Conservation (phyloP, 805 yeast species). For the Wickerhamomyces chambardii region DNA sequence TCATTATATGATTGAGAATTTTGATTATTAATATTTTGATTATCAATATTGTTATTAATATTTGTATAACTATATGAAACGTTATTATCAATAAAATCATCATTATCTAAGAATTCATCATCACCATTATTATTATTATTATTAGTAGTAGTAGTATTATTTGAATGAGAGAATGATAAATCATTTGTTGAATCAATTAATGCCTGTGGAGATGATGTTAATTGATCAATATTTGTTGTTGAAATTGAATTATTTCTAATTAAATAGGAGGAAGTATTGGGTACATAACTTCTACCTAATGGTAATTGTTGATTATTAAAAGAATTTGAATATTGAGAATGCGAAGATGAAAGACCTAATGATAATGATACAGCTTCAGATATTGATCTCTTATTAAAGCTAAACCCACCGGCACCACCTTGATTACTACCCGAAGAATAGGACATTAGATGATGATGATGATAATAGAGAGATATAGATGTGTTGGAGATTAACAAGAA, state of each 20-base stretch:
- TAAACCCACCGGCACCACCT: no score
- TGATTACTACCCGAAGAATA: no score
- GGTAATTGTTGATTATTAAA: constrained; percentile 20
- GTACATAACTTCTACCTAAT: constrained; percentile 27
- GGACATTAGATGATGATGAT: neutral
- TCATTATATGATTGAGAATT: neutral
- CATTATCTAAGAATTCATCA: constrained; percentile 5
- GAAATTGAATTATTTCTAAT: no score
- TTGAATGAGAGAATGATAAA: no score
- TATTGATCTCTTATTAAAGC: neutral
- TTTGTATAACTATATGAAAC: neutral
- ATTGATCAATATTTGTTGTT: no score
- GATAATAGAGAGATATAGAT: neutral
- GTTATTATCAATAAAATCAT: neutral
- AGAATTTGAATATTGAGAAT: constrained; percentile 11
- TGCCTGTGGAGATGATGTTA: no score
- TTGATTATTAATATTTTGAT: neutral
- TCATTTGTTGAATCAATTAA: no score
- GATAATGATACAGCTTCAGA: neutral
- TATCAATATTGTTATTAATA: neutral
- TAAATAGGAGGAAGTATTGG: neutral
- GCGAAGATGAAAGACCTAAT: constrained; percentile 3
- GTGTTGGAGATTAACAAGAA: no score
- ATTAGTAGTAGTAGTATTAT: no score
- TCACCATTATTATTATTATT: no score